phyloP scores from a whole-genome alignment of 805 yeast species.

The Nakazawaea wyomingensis region DNA sequence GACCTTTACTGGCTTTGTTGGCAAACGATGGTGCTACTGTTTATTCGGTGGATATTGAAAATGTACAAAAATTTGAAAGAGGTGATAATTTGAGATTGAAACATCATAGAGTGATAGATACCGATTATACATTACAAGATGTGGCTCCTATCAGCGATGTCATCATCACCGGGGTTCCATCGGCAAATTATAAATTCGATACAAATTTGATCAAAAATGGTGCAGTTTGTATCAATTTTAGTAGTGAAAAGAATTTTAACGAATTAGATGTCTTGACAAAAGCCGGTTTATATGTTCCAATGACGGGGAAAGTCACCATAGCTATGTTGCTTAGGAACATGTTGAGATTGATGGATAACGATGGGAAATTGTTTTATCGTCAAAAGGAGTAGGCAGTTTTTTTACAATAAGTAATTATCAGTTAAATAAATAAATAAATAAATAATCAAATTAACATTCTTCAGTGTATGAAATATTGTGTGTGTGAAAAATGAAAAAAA shows the following conservation, averaged over 20 bases:
- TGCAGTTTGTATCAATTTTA: slow-evolving; percentile 84
- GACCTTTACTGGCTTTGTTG: slow-evolving; percentile 91
- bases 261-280: slow-evolving; percentile 72
- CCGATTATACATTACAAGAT: slow-evolving; percentile 47
- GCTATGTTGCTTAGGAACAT: slow-evolving; percentile 90
- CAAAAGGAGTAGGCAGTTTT: too few relatives aligned
- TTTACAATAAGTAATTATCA: slow-evolving; percentile 8
- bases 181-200: slow-evolving; percentile 79
- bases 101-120: slow-evolving; percentile 75
- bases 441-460: too few relatives aligned
- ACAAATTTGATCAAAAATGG: slow-evolving; percentile 77
- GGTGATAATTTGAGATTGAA: slow-evolving; percentile 83
- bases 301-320: slow-evolving; percentile 94
- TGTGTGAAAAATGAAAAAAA: too few relatives aligned
- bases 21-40: slow-evolving; percentile 98
- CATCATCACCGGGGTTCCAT: slow-evolving; percentile 93
- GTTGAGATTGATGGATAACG: slow-evolving; percentile 74
- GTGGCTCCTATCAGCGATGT: slow-evolving; percentile 80
- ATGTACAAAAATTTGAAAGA: slow-evolving; percentile 86
- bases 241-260: slow-evolving; percentile 78
- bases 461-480: too few relatives aligned
- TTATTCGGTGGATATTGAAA: slow-evolving; percentile 83
- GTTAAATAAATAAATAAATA: slow-evolving; percentile 13
- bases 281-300: slow-evolving; percentile 92
- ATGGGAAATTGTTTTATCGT: slow-evolving; percentile 18